phyloP scores from a whole-genome alignment of 23 red algal species.

The Gracilaria domingensis region DNA sequence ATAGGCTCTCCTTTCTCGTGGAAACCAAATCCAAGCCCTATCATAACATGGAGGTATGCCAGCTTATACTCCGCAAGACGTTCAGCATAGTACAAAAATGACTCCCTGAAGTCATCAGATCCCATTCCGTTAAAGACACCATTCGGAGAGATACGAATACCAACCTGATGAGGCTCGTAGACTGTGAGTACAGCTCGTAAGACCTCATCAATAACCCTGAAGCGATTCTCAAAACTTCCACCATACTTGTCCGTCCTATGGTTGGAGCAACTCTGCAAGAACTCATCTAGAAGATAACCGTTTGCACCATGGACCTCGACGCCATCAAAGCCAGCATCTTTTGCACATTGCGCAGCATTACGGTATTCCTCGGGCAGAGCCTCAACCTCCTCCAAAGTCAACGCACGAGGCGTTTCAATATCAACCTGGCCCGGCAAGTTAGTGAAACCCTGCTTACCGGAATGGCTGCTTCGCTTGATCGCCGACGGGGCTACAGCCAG shows the following conservation, averaged over 20 bases:
- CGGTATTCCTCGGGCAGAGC: conserved; percentile 68
- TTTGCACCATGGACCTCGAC: conserved; percentile 88
- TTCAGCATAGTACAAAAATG: conserved; percentile 78
- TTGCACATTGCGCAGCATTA: conserved; percentile 68
- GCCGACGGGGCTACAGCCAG: conserved; percentile 70
- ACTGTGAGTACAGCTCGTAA: conserved; percentile 58
- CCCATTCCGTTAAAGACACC: conserved; percentile 80
- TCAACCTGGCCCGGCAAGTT: conserved; percentile 43
- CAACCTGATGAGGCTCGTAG: conserved; percentile 64
- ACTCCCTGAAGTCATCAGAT: conserved; percentile 60
- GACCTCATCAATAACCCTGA: conserved; percentile 67
- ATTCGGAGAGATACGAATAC: conserved; percentile 81
- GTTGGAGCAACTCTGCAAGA: conserved; percentile 83
- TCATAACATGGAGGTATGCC: conserved; percentile 87
- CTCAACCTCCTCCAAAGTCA: conserved; percentile 76
- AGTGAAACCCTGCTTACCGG: conserved; percentile 45
- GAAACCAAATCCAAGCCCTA: conserved; percentile 71
- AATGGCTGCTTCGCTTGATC: conserved; percentile 33
- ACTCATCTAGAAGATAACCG: conserved; percentile 84
- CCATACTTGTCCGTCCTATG: conserved; percentile 82
- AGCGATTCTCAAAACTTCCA: conserved; percentile 79
- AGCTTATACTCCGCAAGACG: conserved; percentile 57
- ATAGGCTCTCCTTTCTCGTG: conserved; percentile 63
- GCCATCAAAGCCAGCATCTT: conserved; percentile 84
- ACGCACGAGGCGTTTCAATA: conserved; percentile 67